Evolutionary conservation across 2,329 filamentous ascomycete genomes (phyloP), one percentile per base, ranked within the genome.

Genomic region (Tolypocladium endophyticum): DNA sequence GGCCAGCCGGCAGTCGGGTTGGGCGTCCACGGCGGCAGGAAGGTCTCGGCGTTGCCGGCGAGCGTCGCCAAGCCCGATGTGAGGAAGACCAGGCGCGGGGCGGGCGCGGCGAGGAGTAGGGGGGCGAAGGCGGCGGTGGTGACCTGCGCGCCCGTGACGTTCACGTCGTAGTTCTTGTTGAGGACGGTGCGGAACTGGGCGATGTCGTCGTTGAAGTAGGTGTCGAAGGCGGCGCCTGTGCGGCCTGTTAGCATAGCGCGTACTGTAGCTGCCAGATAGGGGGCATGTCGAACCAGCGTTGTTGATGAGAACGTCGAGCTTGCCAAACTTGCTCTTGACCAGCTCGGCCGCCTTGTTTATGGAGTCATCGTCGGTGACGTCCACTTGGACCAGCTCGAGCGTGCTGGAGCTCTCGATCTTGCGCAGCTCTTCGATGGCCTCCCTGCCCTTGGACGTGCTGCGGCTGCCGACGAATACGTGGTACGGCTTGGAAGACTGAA

Each of bases 401-500:
- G 72, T 75, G 61, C 74, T 81, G 16, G 68, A 57, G 0, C 76
- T 72, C 0, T 69, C 66, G 58, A 82, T 78, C 4, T 66, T 63
- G 38, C 73, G 65, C 4, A 84, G 62, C 1, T 70, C 63, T 1
- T 69, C 59, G 39, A 81, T 73, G 3, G 82, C 83, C 1, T 67
- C 67, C 1, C 82, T 68, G 25, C 76, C 84, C 58, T 84, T 86
- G 3, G 74, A 70, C 0, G 79, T 30, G 1, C 73, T 76, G 2
- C 85, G 79, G 45, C 76, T 77, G 38, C 84, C 84, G 4, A 88
- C 66, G 30, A 86, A 66, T 59, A 88, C 76, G 11, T 78, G 74
- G 68, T 86, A 87, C 2, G 77, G n/a, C 11, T 70, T 71, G 0
- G 67, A 36, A 0, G 84, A 82, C 14, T 71, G 63, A 53, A 76